phyloP scores from a whole-genome alignment of 169 alveolate species.

The Plasmodium vivax region DNA sequence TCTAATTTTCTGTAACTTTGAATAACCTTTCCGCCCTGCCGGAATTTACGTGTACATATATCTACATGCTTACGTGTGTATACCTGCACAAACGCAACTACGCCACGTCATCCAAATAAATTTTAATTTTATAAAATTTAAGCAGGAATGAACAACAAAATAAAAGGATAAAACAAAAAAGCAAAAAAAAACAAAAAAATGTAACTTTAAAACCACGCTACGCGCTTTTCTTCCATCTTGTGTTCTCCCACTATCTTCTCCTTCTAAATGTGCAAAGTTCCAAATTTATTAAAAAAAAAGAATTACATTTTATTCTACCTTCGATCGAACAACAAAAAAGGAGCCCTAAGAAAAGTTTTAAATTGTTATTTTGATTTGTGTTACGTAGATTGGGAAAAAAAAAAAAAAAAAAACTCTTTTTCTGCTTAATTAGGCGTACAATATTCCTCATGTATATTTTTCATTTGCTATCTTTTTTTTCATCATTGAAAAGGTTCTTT shows the following conservation, averaged over 20 bases:
- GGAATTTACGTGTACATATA: background rate
- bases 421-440: background rate
- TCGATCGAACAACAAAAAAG: slow-evolving; percentile 33
- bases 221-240: background rate
- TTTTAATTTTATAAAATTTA: background rate
- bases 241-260: background rate
- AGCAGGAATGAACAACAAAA: background rate
- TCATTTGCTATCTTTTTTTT: background rate
- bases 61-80: background rate
- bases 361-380: background rate
- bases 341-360: slow-evolving; percentile 50
- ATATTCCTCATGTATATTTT: background rate
- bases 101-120: background rate
- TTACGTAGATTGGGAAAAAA: background rate
- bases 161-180: background rate
- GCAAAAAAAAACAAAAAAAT: background rate
- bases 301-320: slow-evolving; percentile 18
- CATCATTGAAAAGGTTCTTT: background rate
- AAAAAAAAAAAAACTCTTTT: background rate
- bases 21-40: background rate
- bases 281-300: background rate
- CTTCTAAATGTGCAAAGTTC: background rate
- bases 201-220: background rate
- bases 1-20: background rate
- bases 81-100: background rate